Base-by-base conservation (phyloP, 2,329 filamentous ascomycete genomes). In the Aspergillus niger region DNA sequence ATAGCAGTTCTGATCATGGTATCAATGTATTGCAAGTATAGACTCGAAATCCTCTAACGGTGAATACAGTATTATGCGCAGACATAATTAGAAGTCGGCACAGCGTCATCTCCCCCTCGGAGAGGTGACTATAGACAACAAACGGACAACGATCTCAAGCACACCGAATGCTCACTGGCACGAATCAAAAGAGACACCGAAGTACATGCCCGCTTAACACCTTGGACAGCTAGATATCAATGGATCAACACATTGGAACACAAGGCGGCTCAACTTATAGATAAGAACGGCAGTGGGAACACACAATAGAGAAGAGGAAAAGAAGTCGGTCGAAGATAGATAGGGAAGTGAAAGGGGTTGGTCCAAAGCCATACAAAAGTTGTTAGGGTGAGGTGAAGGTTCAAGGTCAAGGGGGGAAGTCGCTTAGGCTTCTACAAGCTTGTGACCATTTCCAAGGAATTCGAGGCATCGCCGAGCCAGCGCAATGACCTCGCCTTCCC, bases 391-490 rank as follows among this genome's bases (percentile, higher is more conserved):
- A 36, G 32, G 32, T 36, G 32, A 13, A 20, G 32, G 32, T 1
- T 36, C 0, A 15, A 36, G 5, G 32, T 36, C 32, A 36, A 17
- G 17, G 51, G 32, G 30, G 52, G 11, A 49, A 17, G 47, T 43
- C 10, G 1, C 60, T 69, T 66, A 95, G 43, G 90, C 91, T 76
- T 96, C 92, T 65, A 95, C 91, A 66, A 96, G 88, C 60, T 94
- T 94, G 32, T 89, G 87, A 70, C 84, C 87, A 75, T 91, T 90
- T 54, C 90, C 91, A 36, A 97, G 80, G 3, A 97, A 84, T 77
- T 97, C 94, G 43, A 97, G 83, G 74, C 92, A 98, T 69, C 92
- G 86, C 71, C 94, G 90, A 24, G 95, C 94, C 68, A 99, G 85
- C 67, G 89, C 92, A 65, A 97, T 91, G 48, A 97, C 93, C 76